phyloP scores from a whole-genome alignment of 768 basidiomycete species.

The Termitomyces sp. region DNA sequence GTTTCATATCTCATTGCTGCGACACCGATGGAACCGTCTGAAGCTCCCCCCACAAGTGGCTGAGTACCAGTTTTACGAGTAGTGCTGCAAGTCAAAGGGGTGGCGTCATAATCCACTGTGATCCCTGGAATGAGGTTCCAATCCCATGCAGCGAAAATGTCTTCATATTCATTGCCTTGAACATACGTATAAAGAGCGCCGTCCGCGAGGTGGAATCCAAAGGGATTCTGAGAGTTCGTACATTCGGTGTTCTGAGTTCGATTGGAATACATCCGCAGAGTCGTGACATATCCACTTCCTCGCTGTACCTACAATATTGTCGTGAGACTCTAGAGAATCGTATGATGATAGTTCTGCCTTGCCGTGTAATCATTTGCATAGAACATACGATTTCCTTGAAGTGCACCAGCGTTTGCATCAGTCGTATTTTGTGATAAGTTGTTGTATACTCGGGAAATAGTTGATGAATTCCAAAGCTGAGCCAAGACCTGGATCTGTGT shows the following conservation, averaged over 20 bases:
- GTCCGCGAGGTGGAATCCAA: slow-evolving; percentile 70
- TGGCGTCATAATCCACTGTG: slow-evolving; percentile 61
- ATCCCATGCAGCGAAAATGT: slow-evolving; percentile 72
- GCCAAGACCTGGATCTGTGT: slow-evolving; percentile 37
- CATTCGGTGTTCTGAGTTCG: slow-evolving; percentile 65
- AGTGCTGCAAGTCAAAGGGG: slow-evolving; percentile 47
- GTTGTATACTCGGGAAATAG: slow-evolving; percentile 20
- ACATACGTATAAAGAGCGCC: slow-evolving; percentile 65
- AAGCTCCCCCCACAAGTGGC: slow-evolving; percentile 64
- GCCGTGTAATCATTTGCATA: slow-evolving; percentile 25
- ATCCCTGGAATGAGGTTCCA: slow-evolving; percentile 78
- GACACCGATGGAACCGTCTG: slow-evolving; percentile 53
- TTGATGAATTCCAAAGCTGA: slow-evolving; percentile 33
- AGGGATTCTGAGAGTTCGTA: slow-evolving; percentile 58
- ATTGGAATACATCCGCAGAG: slow-evolving; percentile 61
- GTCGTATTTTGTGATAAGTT: slow-evolving; percentile 17
- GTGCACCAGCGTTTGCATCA: slow-evolving; percentile 25
- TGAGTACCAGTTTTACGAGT: slow-evolving; percentile 43
- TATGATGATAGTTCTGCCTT: neutral
- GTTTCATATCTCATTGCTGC: slow-evolving; percentile 69
- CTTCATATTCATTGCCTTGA: slow-evolving; percentile 67
- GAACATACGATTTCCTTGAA: slow-evolving; percentile 24
- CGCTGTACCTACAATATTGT: slow-evolving; percentile 16
- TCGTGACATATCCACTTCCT: slow-evolving; percentile 48
- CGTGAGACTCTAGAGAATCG: neutral